Conservation (phyloP, 2,329 filamentous ascomycete genomes). For the Talaromyces piceae region DNA sequence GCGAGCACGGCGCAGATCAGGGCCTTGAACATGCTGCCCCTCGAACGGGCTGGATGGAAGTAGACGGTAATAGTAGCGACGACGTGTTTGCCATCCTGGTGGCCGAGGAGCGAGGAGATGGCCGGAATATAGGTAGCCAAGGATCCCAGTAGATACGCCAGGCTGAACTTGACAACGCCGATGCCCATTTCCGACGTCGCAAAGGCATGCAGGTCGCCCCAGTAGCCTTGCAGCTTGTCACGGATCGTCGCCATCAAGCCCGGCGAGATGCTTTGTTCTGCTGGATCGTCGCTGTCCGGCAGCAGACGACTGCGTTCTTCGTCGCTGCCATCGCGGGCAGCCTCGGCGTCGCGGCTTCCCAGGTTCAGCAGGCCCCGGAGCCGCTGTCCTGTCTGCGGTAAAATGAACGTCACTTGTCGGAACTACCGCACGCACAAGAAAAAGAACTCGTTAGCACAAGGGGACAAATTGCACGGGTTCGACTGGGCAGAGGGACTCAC, state of each 20-base stretch:
- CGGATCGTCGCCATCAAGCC: constrained; percentile 15
- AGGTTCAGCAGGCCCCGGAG: constrained; percentile 73
- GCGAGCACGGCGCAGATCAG: constrained; percentile 68
- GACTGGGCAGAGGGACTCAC: constrained; percentile 1
- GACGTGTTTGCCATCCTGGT: constrained; percentile 86
- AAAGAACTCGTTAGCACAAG: neutral
- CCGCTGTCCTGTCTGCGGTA: constrained; percentile 79
- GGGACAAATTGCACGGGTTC: neutral
- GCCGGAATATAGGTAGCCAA: constrained; percentile 74
- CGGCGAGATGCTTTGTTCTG: constrained; percentile 8
- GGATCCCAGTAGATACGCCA: constrained; percentile 82
- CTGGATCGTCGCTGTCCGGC: constrained; percentile 12
- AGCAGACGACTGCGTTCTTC: constrained; percentile 34
- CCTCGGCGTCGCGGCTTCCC: constrained; percentile 46
- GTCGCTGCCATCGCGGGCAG: constrained; percentile 26
- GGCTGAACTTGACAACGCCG: constrained; percentile 79
- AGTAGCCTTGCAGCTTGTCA: constrained; percentile 27
- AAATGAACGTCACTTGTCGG: constrained; percentile 77
- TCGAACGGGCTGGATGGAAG: constrained; percentile 80
- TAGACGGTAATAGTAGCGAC: constrained; percentile 92
- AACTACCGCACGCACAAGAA: constrained; percentile 43
- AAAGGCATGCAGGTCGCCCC: constrained; percentile 50
- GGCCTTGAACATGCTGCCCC: constrained; percentile 85
- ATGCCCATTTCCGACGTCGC: constrained; percentile 64
- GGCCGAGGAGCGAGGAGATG: constrained; percentile 66